Evolutionary conservation across 768 basidiomycete genomes (phyloP).

Genomic region (Psilocybe cubensis): DNA sequence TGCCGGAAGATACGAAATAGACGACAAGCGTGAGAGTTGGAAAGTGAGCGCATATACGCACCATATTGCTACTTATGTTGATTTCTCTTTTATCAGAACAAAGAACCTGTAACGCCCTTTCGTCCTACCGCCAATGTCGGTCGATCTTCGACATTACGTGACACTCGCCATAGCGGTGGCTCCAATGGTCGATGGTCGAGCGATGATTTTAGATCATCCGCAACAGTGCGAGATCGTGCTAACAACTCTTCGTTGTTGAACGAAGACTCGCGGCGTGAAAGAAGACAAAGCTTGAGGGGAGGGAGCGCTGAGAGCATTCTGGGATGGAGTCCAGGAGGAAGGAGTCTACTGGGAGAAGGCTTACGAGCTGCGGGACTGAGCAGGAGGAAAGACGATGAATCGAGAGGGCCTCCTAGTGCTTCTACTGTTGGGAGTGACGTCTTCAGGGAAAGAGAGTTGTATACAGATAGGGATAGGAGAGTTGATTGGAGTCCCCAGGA

Average conservation of each 20-base stretch:
- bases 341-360: constrained; percentile 69
- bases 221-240: constrained; percentile 13
- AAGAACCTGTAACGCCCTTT: constrained; percentile 44
- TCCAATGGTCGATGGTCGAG: constrained; percentile 24
- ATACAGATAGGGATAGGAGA: constrained; percentile 29
- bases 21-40: constrained; percentile 16
- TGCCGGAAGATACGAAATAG: constrained; percentile 2
- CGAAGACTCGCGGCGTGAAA: constrained; percentile 35
- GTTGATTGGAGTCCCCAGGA: constrained; percentile 36
- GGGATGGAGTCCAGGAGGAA: constrained; percentile 40
- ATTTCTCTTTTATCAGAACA: constrained; percentile 24
- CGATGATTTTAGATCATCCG: constrained; percentile 27
- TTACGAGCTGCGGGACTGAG: constrained; percentile 73
- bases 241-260: constrained; percentile 13
- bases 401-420: constrained; percentile 7
- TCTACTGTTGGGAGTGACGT: constrained; percentile 22
- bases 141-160: constrained; percentile 33
- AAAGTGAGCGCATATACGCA: constrained; percentile 24
- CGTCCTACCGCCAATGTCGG: constrained; percentile 20
- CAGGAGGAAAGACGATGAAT: constrained; percentile 30
- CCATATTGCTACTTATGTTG: not conserved
- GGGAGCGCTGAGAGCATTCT: constrained; percentile 76
- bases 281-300: constrained; percentile 58
- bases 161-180: constrained; percentile 20
- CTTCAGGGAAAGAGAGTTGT: constrained; percentile 30